Percentiles rank a stretch among this genome's conserved stretches.
These are phyloP conservation scores for Glaciozyma antarctica DNA, from an alignment of 768 basidiomycete species.

Conservation along the genomic window DNA sequence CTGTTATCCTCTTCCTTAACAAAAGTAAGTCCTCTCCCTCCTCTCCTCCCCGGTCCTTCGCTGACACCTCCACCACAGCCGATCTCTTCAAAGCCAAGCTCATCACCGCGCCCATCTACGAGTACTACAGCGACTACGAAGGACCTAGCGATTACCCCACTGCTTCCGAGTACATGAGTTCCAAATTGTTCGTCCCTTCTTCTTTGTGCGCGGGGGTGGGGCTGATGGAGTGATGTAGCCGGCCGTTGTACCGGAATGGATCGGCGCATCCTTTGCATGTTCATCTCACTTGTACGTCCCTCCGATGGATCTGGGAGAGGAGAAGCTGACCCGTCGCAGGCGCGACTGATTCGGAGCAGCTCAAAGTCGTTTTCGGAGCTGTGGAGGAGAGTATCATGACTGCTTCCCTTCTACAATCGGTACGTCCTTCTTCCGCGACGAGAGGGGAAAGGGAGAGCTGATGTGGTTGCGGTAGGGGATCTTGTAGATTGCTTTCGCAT, in stretches of 20 bases:
- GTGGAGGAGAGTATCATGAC: constrained; percentile 38
- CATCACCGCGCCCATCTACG: constrained; percentile 64
- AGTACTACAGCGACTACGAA: constrained; percentile 83
- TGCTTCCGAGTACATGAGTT: constrained; percentile 68
- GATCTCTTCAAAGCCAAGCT: constrained; percentile 79
- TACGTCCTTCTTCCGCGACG: background rate
- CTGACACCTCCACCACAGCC: constrained; percentile 36
- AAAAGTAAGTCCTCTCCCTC: background rate
- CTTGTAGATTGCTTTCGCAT: background rate
- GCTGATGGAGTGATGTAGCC: too few relatives aligned
- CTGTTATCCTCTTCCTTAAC: constrained; percentile 48
- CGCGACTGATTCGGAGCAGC: constrained; percentile 34
- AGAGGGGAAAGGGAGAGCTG: background rate
- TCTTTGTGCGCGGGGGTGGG: too few relatives aligned
- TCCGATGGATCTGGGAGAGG: background rate
- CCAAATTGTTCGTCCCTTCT: constrained; percentile 49
- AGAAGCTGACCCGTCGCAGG: constrained; percentile 16
- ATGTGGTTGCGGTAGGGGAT: background rate
- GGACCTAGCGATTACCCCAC: constrained; percentile 78
- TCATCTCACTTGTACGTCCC: background rate
- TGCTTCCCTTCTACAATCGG: background rate
- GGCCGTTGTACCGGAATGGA: constrained; percentile 79
- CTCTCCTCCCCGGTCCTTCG: too few relatives aligned
- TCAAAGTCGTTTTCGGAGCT: constrained; percentile 37
- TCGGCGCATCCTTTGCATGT: constrained; percentile 18